A percentile compares a stretch with the other conserved stretches of the same genome.
phyloP scores from a whole-genome alignment of 2,329 filamentous ascomycete species.

The Pseudocercospora fuligena region DNA sequence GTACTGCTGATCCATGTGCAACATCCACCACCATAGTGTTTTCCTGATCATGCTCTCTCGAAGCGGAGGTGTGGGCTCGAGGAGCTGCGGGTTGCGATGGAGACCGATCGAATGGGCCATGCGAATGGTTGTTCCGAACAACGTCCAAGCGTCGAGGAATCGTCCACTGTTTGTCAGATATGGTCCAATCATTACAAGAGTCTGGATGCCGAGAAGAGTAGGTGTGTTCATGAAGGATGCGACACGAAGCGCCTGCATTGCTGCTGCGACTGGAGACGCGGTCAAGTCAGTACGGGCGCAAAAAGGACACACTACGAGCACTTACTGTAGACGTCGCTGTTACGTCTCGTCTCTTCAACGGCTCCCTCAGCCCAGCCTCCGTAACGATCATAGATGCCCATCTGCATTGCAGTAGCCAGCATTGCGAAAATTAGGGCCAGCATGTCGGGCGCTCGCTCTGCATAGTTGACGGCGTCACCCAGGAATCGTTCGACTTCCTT shows the following conservation, averaged over 20 bases:
- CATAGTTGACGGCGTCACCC: constrained; percentile 47
- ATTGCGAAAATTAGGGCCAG: constrained; percentile 55
- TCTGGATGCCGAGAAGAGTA: constrained; percentile 52
- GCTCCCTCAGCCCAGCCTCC: constrained; percentile 47
- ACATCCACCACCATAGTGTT: constrained; percentile 58
- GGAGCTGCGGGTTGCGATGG: constrained; percentile 54
- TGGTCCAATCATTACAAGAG: constrained; percentile 54
- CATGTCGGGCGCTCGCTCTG: constrained; percentile 52
- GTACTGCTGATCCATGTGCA: constrained; percentile 59
- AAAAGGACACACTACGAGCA: constrained; percentile 12
- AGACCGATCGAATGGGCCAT: constrained; percentile 56
- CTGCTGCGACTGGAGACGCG: constrained; percentile 50
- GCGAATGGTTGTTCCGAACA: constrained; percentile 56
- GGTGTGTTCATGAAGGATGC: constrained; percentile 56
- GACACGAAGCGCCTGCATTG: constrained; percentile 56
- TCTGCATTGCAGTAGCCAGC: constrained; percentile 53
- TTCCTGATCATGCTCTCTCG: constrained; percentile 50
- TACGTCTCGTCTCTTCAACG: constrained; percentile 43
- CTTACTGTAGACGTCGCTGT: constrained; percentile 54
- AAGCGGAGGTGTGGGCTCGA: constrained; percentile 49
- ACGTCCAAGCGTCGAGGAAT: constrained; percentile 56
- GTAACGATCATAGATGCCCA: constrained; percentile 50
- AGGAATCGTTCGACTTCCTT: constrained; percentile 54
- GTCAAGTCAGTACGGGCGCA: constrained; percentile 12
- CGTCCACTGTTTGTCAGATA: constrained; percentile 56